Evolutionary conservation across 2,329 filamentous ascomycete genomes (phyloP).

Genomic region (Penicillium freii): DNA sequence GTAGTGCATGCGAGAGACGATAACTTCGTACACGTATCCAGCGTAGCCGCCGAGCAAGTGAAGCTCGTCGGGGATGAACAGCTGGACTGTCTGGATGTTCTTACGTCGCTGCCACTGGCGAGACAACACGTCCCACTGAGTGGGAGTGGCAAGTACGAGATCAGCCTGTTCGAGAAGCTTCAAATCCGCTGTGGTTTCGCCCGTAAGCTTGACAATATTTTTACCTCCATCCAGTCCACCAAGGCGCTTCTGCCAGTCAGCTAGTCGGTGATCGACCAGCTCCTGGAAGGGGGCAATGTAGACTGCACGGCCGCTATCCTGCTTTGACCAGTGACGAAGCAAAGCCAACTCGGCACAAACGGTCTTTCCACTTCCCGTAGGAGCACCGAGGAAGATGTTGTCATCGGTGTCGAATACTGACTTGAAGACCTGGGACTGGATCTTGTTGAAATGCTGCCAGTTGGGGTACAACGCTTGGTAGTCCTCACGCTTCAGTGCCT

Average conservation of each 20-base stretch:
- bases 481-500: constrained; percentile 81
- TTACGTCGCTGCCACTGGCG: constrained; percentile 95
- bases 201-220: constrained; percentile 86
- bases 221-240: constrained; percentile 74
- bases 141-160: constrained; percentile 84
- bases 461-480: constrained; percentile 77
- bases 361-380: constrained; percentile 93
- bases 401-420: constrained; percentile 87
- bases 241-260: constrained; percentile 82
- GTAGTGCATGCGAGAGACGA: constrained; percentile 97
- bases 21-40: constrained; percentile 90
- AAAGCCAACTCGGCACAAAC: constrained; percentile 94
- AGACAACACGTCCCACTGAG: constrained; percentile 94
- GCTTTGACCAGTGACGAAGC: constrained; percentile 78
- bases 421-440: constrained; percentile 97
- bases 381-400: constrained; percentile 89
- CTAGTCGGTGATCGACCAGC: constrained; percentile 74
- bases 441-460: constrained; percentile 90
- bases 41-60: constrained; percentile 84
- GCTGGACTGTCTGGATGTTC: constrained; percentile 83
- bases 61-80: constrained; percentile 93
- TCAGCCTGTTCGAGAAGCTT: constrained; percentile 85
- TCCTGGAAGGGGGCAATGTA: constrained; percentile 96
- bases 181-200: constrained; percentile 86
- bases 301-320: constrained; percentile 72